These are phyloP conservation scores for Ampelomyces quisqualis DNA, from an alignment of 2,329 filamentous ascomycete genomes.

Conservation along the genomic window DNA sequence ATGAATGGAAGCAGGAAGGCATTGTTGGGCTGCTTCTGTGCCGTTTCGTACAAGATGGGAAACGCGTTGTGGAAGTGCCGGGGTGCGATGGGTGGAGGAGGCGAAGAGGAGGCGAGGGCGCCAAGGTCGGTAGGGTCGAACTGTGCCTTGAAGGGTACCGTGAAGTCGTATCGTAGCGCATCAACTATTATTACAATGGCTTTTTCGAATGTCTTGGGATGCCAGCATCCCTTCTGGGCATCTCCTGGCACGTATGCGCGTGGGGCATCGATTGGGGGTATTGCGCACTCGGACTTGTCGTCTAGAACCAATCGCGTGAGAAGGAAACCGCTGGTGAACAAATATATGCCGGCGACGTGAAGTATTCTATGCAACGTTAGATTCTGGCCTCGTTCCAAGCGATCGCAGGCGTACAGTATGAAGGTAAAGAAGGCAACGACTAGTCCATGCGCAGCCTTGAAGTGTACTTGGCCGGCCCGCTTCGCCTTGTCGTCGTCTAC, in stretches of 20 bases:
- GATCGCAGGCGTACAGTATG: conserved; percentile 54
- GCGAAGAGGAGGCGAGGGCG: conserved; percentile 14
- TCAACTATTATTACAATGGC: conserved; percentile 90
- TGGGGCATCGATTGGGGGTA: conserved; percentile 64
- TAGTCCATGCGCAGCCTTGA: conserved; percentile 56
- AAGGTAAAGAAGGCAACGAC: conserved; percentile 67
- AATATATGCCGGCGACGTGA: conserved; percentile 78
- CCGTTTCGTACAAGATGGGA: conserved; percentile 81
- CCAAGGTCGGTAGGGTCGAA: conserved; percentile 46
- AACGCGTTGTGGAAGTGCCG: conserved; percentile 84
- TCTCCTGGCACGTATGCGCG: conserved; percentile 43
- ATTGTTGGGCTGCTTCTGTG: conserved; percentile 70
- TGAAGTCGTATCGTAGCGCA: conserved; percentile 95
- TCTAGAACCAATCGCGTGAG: conserved; percentile 81
- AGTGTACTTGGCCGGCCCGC: conserved; percentile 50
- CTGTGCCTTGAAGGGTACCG: conserved; percentile 69
- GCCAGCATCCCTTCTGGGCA: conserved; percentile 78
- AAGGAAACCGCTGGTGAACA: conserved; percentile 94
- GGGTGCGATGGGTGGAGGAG: conserved; percentile 30
- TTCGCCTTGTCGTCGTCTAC: conserved; percentile 33
- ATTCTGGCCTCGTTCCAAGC: background rate
- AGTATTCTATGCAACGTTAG: conserved; percentile 55
- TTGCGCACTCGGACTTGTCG: conserved; percentile 73
- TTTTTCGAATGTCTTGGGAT: conserved; percentile 89
- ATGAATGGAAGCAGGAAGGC: conserved; percentile 94